Base-by-base conservation (phyloP, 108 stramenopile species). In the Schizochytrium sp. region DNA sequence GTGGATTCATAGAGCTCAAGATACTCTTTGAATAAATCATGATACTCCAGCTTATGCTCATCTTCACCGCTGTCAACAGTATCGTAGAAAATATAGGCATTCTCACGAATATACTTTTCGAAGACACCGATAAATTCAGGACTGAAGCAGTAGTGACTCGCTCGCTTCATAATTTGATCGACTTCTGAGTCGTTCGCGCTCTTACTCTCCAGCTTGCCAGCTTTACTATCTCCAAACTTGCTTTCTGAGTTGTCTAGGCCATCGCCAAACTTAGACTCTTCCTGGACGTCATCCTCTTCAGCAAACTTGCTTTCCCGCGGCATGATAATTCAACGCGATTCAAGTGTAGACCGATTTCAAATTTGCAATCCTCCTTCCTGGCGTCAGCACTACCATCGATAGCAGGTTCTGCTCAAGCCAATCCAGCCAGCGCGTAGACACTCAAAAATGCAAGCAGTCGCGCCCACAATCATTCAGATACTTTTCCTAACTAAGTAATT, bases 21-120 rank as follows among this genome's bases (percentile, higher is more conserved):
- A 50, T 90, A 90, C 72, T 88, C 64, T 72, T 60, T 45, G 88
- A 88, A 90, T 44, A 88, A 58, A 44, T 88, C 61, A 45, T 88
- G 87, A 47, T 90, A 88, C 15, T 69, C 57, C 13, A 90, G 88
- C 46, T 88, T 88, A 88, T 90, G 90, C 69, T 90, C 90, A 10
- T 61, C 61, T 61, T 83, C 76, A 28, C 58, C 73, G 45, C n/a
- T 49, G 3, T 56, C 56, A 3, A 56, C 76, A 61, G 83, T 53
- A 40, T 90, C 89, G 4, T 69, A 64, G 88, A 88, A 88, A 40
- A 61, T n/a, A 45, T 88, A n/a, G 46, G 90, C 90, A 58, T 90
- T 88, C 7, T 90, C 72, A 17, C 47, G 55, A 87, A 90, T 88
- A 72, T 53, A 90, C 50, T 88, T 61, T 3, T 88, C 44, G 57